A percentile compares a stretch with the other conserved stretches of the same genome.
Conservation (phyloP, 768 basidiomycete species). For the Podaxis carcinomalis region DNA sequence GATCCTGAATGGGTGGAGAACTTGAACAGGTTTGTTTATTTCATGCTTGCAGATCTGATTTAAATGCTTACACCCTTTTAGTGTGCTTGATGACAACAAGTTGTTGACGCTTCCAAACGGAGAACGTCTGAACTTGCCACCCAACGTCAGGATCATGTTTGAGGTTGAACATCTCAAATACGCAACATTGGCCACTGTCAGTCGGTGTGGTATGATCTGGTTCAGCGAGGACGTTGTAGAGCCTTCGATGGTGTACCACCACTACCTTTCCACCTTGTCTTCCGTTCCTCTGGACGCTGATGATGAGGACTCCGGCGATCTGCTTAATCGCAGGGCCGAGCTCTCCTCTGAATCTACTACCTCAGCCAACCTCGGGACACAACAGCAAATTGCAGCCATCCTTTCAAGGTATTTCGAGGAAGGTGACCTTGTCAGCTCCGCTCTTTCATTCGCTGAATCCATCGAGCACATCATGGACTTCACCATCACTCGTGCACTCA, state of each 20-base stretch:
- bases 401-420: conserved; percentile 80
- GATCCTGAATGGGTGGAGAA: conserved; percentile 99
- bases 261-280: conserved; percentile 79
- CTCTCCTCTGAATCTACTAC: conserved; percentile 41
- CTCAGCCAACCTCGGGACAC: conserved; percentile 65
- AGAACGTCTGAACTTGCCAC: conserved; percentile 93
- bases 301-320: conserved; percentile 73
- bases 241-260: conserved; percentile 84
- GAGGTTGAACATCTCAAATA: conserved; percentile 98
- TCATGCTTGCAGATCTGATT: not conserved
- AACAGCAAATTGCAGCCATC: conserved; percentile 69
- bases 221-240: conserved; percentile 97
- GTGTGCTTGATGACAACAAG: conserved; percentile 99
- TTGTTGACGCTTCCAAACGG: conserved; percentile 95
- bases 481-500: conserved; percentile 84
- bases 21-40: conserved; percentile 79
- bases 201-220: conserved; percentile 99
- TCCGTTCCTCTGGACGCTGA: conserved; percentile 80
- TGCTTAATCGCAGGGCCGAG: conserved; percentile 59
- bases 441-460: conserved; percentile 75
- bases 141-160: conserved; percentile 99
- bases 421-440: conserved; percentile 76
- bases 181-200: conserved; percentile 96
- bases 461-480: conserved; percentile 99
- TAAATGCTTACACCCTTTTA: conserved; percentile 27